phyloP scores from a whole-genome alignment of 768 basidiomycete genomes.

The Calvatia gigantea region DNA sequence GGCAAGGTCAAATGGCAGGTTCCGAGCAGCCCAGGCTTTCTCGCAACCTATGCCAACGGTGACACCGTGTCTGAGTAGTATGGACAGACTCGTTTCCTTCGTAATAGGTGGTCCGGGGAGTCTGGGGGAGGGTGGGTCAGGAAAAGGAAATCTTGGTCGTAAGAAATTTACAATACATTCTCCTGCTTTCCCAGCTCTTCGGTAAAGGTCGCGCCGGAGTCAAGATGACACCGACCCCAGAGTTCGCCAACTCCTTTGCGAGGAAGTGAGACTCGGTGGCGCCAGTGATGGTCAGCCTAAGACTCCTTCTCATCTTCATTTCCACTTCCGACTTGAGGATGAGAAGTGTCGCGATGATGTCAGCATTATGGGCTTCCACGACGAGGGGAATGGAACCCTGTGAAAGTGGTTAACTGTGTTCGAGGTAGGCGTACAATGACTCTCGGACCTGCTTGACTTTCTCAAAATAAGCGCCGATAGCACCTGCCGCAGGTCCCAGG shows the following conservation, averaged over 20 bases:
- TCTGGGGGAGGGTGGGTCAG: constrained; percentile 19
- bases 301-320: constrained; percentile 31
- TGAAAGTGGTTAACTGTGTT: background rate
- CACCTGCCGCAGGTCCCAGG: constrained; percentile 35
- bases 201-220: constrained; percentile 70
- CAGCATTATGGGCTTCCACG: constrained; percentile 70
- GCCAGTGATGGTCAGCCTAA: constrained; percentile 62
- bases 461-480: constrained; percentile 41
- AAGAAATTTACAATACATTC: constrained; percentile 45
- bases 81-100: constrained; percentile 46
- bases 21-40: constrained; percentile 70
- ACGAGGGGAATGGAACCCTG: constrained; percentile 75
- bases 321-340: constrained; percentile 66
- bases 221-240: constrained; percentile 44
- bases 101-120: constrained; percentile 75
- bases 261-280: constrained; percentile 67
- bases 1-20: constrained; percentile 73
- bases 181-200: constrained; percentile 59
- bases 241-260: constrained; percentile 59
- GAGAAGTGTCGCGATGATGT: constrained; percentile 77
- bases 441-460: constrained; percentile 39
- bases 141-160: background rate
- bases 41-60: constrained; percentile 64
- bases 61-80: constrained; percentile 65
- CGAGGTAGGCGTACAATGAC: background rate